Evolutionary conservation across 352 stramenopile genomes (phyloP), one percentile per base, ranked within the genome.

Genomic region (Phytophthora niederhauseri): DNA sequence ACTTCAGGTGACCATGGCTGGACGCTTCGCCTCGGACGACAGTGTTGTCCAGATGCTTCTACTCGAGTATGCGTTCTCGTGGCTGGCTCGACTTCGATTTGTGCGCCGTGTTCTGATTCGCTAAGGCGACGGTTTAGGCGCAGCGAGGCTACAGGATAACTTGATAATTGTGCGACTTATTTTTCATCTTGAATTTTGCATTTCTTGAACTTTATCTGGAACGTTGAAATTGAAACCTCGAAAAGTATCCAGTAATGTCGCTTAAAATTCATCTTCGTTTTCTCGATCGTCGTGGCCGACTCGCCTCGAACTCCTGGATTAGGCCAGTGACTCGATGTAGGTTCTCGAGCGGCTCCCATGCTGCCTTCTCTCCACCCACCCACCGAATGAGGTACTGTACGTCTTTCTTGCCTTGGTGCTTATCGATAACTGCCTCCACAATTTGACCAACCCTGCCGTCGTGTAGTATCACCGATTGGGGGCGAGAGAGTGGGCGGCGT

Each of bases 11-110:
- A 54, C 46, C 19, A 41, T 45, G 7, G 11, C 20, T 28, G 52
- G 61, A 9, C 43, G 41, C 24, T 62, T 62, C 14, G 36, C 45
- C 3, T 61, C 52, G 22, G 20, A 69, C 7, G 30, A 69, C 15
- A 53, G 20, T 3, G 26, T 49, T 20, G 26, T 14, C 22, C 57
- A n/a, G 9, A 11, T 26, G 4, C 30, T 46, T 8, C 31, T 64
- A 28, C 19, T 64, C 6, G 30, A 64, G 8, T 64, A 49, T 7
- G 57, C 45, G 3, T 56, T 12, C 14, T 38, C 30, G 8, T 64
- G 57, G 57, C n/a, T 64, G n/a, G 20, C 45, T 14, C 1, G 12
- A 11, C 4, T 64, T 34, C 45, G 30, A 5, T 49, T 49, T 12
- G 57, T 57, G 28, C 6, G 57, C 12, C 45, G 19, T 46, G 19